Evolutionary conservation across 2,329 filamentous ascomycete genomes (phyloP).

Genomic region (Fusarium verticillioides): DNA sequence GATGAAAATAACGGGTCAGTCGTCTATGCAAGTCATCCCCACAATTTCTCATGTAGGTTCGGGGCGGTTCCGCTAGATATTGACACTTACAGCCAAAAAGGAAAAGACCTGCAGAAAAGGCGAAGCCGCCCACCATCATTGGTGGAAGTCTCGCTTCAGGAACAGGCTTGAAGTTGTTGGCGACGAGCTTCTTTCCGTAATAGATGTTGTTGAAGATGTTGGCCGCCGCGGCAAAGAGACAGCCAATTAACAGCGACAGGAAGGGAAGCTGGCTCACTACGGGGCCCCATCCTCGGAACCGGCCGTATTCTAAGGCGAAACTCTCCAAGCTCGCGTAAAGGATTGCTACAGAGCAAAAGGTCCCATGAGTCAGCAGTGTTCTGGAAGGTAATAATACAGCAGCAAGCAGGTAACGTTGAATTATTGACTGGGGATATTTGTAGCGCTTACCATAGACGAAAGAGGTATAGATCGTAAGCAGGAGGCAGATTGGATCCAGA

Average conservation of each 20-base stretch:
- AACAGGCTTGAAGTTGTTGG: not conserved
- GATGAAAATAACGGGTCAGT: not conserved
- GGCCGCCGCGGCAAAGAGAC: not conserved
- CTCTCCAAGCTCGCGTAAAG: not conserved
- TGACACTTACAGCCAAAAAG: not conserved
- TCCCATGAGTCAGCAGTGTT: not conserved
- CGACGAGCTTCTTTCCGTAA: not conserved
- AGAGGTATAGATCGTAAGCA: constrained; percentile 1
- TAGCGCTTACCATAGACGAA: not conserved
- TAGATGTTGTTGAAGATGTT: constrained; percentile 2
- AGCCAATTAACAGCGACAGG: not conserved
- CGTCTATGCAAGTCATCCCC: not conserved
- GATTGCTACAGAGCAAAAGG: not conserved
- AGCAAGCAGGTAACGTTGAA: not conserved
- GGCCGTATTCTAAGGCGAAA: not conserved
- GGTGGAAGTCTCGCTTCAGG: constrained; percentile 4
- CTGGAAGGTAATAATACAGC: not conserved
- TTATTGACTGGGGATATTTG: not conserved
- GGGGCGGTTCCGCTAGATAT: not conserved
- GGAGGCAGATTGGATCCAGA: not conserved
- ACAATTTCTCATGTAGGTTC: not conserved
- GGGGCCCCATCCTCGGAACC: not conserved
- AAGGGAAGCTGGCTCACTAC: not conserved
- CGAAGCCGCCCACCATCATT: not conserved
- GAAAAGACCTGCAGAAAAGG: not conserved